These are phyloP conservation scores for Annona squamosa DNA, from an alignment of 164 flowering plant genomes.

Conservation along the genomic window DNA sequence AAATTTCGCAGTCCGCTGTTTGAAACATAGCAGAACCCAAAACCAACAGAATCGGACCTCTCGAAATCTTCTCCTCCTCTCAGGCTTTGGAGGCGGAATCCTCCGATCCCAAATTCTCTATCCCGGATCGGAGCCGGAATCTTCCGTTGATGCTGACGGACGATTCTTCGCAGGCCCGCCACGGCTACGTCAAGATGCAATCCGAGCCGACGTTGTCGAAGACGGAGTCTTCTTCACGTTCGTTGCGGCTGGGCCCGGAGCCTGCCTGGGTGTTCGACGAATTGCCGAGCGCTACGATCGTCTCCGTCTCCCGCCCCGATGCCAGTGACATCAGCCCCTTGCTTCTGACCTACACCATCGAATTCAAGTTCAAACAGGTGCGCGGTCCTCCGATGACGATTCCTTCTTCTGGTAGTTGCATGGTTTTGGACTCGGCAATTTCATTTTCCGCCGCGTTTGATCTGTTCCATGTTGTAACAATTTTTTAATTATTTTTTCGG, in stretches of 20 bases:
- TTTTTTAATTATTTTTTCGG: too few relatives aligned
- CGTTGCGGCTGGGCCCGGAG: constrained; percentile 11
- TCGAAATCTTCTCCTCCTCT: background rate
- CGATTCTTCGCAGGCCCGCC: constrained; percentile 3
- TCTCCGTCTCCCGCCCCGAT: constrained; percentile 91
- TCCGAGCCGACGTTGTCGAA: constrained; percentile 10
- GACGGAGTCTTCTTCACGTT: constrained; percentile 6
- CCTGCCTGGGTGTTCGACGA: constrained; percentile 65
- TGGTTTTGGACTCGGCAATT: too few relatives aligned
- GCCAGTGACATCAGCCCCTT: constrained; percentile 81
- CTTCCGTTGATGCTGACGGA: constrained; percentile 1
- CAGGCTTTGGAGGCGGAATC: background rate
- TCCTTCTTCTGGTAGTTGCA: too few relatives aligned
- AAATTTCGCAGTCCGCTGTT: too few relatives aligned
- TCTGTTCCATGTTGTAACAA: too few relatives aligned
- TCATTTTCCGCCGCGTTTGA: too few relatives aligned
- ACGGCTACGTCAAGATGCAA: constrained; percentile 20
- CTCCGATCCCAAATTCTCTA: too few relatives aligned
- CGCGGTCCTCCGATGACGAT: background rate
- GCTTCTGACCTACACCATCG: constrained; percentile 76
- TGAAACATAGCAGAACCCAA: too few relatives aligned
- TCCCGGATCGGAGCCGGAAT: background rate
- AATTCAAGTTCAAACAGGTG: constrained; percentile 81
- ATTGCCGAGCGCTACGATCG: constrained; percentile 70
- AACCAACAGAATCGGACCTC: too few relatives aligned